phyloP scores from a whole-genome alignment of 1,284 basidiomycete species.

The Irpex lacteus region DNA sequence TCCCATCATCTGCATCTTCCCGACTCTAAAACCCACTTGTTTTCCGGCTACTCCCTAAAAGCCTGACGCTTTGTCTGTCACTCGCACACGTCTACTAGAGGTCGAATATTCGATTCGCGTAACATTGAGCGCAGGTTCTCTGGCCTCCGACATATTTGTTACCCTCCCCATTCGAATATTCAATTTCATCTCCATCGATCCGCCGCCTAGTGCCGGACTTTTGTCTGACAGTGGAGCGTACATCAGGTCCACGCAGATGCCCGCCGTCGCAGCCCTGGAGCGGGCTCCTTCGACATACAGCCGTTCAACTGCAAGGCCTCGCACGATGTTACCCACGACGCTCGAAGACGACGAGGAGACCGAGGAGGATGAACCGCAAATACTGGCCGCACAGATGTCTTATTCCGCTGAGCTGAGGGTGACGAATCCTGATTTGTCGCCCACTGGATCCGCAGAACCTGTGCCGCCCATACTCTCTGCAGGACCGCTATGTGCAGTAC shows the following conservation, averaged over 20 bases:
- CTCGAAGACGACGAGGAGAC: neutral
- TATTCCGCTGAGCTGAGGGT: conserved; percentile 7
- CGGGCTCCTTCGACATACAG: neutral
- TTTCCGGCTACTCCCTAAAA: conserved; percentile 29
- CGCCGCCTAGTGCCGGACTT: conserved; percentile 48
- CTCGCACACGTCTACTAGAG: conserved; percentile 77
- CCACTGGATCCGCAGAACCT: neutral
- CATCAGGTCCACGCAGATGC: conserved; percentile 11
- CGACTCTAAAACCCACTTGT: conserved; percentile 1
- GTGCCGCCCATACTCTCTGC: neutral
- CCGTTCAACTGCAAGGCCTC: neutral
- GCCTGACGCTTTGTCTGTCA: conserved; percentile 73
- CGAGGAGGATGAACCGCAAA: neutral
- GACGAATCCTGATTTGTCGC: conserved; percentile 17
- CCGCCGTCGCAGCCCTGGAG: neutral
- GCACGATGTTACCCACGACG: neutral
- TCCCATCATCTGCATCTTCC: neutral
- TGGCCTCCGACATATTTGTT: conserved; percentile 65
- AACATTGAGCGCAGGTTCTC: conserved; percentile 60
- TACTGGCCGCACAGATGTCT: neutral
- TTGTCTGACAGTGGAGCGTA: conserved; percentile 21
- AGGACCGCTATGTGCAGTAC: neutral
- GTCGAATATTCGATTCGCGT: conserved; percentile 78
- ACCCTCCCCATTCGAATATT: conserved; percentile 73
- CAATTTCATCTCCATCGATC: conserved; percentile 81